Conservation (phyloP, 805 yeast species). For the Debaryomyces castellii region DNA sequence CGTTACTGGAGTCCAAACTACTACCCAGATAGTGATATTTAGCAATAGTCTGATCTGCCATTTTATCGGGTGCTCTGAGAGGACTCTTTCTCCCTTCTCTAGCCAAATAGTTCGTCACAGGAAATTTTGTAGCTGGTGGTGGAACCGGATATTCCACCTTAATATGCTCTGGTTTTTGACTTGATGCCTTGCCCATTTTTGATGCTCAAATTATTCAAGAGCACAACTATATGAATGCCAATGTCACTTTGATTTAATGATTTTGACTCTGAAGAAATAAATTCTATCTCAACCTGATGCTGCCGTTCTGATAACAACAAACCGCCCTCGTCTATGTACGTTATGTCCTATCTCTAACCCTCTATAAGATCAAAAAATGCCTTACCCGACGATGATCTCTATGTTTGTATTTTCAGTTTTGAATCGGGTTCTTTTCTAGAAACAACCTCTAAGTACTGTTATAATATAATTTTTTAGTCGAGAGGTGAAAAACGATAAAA, state of each 20-base stretch:
- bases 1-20: background rate
- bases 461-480: too few relatives aligned
- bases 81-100: background rate
- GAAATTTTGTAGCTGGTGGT: slow-evolving; percentile 3
- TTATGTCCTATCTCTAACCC: background rate
- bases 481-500: too few relatives aligned
- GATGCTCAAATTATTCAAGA: background rate
- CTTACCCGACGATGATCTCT: background rate
- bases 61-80: background rate
- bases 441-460: too few relatives aligned
- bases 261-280: background rate
- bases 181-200: background rate
- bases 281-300: background rate
- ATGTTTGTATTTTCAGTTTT: too few relatives aligned
- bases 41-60: background rate
- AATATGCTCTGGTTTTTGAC: background rate
- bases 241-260: background rate
- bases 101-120: slow-evolving; percentile 5
- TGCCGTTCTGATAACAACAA: background rate
- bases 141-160: slow-evolving; percentile 2
- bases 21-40: background rate
- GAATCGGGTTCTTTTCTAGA: too few relatives aligned
- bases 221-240: background rate
- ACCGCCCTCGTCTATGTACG: background rate
- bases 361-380: background rate